phyloP scores from a whole-genome alignment of 768 basidiomycete genomes.

The Lanmaoa pseudosensibilis region DNA sequence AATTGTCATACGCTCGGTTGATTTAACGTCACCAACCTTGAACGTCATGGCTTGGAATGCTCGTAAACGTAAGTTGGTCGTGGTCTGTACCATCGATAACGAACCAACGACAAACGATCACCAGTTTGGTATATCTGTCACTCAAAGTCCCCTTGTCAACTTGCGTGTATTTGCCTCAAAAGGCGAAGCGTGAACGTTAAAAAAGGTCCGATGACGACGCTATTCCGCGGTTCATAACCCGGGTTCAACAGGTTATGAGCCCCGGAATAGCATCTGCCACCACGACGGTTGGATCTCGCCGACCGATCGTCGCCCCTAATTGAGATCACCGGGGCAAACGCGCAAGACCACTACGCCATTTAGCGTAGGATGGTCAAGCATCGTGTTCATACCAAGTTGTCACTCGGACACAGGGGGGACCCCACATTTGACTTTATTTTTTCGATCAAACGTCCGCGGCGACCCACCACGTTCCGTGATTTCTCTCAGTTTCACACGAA shows the following conservation, averaged over 20 bases:
- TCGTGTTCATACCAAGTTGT: neutral
- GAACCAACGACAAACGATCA: neutral
- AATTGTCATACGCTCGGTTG: slow-evolving; percentile 12
- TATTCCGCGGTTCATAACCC: slow-evolving; percentile 19
- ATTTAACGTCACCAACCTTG: slow-evolving; percentile 14
- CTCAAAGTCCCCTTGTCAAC: neutral
- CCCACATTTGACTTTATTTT: too few species aligned
- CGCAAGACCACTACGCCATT: slow-evolving; percentile 16
- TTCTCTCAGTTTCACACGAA: neutral
- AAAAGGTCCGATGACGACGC: slow-evolving; percentile 13
- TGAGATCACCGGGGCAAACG: neutral
- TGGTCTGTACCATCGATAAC: slow-evolving; percentile 3
- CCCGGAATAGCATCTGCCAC: slow-evolving; percentile 23
- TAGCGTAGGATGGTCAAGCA: neutral
- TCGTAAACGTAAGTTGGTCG: slow-evolving; percentile 16
- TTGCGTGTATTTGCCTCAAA: neutral
- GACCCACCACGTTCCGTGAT: slow-evolving; percentile 5
- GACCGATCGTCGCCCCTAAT: slow-evolving; percentile 1
- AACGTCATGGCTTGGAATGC: neutral
- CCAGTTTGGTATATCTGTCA: neutral
- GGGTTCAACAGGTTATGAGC: slow-evolving; percentile 26
- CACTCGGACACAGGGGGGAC: neutral
- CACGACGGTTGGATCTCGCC: slow-evolving; percentile 7
- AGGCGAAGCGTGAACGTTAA: neutral
- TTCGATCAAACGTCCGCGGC: slow-evolving; percentile 15